Percentiles rank a stretch among this genome's conserved stretches.
Evolutionary conservation across 495 filamentous ascomycete species (phyloP).

Genomic region (Penicillium steckii): DNA sequence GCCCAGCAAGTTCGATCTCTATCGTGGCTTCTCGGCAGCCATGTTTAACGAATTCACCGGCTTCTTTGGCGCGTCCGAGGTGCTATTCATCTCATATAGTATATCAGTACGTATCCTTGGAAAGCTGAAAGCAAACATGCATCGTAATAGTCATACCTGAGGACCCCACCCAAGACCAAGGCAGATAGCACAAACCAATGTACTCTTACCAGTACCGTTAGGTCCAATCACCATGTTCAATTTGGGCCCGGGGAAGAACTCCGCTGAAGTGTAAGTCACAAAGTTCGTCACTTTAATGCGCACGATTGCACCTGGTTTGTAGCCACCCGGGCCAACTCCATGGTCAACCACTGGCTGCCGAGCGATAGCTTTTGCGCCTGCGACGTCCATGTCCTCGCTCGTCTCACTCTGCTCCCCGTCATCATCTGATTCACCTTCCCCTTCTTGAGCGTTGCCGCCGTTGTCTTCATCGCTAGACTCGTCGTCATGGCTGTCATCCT

Average conservation of each 20-base stretch:
- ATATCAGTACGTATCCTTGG: too few relatives aligned
- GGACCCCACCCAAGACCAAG: constrained; percentile 84
- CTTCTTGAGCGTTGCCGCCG: neutral
- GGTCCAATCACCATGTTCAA: constrained; percentile 99
- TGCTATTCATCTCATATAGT: constrained; percentile 44
- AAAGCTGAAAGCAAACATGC: neutral
- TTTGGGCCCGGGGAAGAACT: constrained; percentile 86
- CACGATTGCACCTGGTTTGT: constrained; percentile 85
- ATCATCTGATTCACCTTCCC: neutral
- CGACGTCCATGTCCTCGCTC: neutral
- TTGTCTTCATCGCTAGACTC: constrained; percentile 6
- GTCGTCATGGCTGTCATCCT: constrained; percentile 11
- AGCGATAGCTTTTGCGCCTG: neutral
- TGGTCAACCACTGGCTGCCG: constrained; percentile 3
- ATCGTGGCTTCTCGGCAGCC: constrained; percentile 73
- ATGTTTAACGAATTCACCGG: constrained; percentile 92
- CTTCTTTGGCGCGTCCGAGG: constrained; percentile 81
- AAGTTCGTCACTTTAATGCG: constrained; percentile 87
- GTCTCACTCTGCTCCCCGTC: neutral
- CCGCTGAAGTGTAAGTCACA: constrained; percentile 88
- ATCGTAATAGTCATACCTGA: constrained; percentile 40
- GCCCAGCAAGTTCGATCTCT: constrained; percentile 80
- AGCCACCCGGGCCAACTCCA: constrained; percentile 23
- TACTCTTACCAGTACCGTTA: constrained; percentile 97
- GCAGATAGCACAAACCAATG: constrained; percentile 95